Base-by-base conservation (phyloP, 257 asterid species). In the Solanum bulbocastanum region DNA sequence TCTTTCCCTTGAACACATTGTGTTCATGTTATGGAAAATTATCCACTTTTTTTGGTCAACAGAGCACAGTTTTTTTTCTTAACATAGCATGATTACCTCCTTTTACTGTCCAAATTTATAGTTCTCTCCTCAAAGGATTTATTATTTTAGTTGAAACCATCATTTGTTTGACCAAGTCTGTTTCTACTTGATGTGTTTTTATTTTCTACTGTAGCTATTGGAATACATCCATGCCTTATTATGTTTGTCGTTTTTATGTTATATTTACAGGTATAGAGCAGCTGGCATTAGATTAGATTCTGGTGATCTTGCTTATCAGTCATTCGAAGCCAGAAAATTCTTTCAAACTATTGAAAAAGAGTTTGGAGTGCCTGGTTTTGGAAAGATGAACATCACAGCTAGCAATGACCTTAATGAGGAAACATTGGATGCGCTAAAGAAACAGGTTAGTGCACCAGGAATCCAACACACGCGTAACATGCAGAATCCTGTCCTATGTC, bases 321-420 rank as follows among this genome's bases (percentile, higher is more conserved):
- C 99, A 10, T 93, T 94, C 73, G 97, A 94, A 89, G 87, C 96
- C 52, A 92, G 99, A 33, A 93, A 92, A 25, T 94, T 97, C 91
- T 97, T 97, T 88, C 88, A 72, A 83, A 90, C 89, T 65, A 90
- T 95, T 87, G 99, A 95, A 89, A 93, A 93, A 88, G 98, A 94
- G 90, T 95, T 95, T 88, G 92, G 90, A 72, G 94, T 94, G 87
- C 78, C 88, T 37, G 93, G 83, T 85, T 97, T 97, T 89, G 98
- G 98, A 87, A 94, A 90, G 93, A 97, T 84, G 86, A 85, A 89
- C 87, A 96, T 97, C 83, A 95, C 98, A 3, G 99, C 99, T 69
- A 97, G 99, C 91, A 97, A 96, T 86, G 99, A 97, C 86, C 98
- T 97, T 87, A 96, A 96, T 90, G 99, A 97, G 92, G 99, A 96